phyloP scores from a whole-genome alignment of 768 basidiomycete species.

The Boletus tylopilopsis region DNA sequence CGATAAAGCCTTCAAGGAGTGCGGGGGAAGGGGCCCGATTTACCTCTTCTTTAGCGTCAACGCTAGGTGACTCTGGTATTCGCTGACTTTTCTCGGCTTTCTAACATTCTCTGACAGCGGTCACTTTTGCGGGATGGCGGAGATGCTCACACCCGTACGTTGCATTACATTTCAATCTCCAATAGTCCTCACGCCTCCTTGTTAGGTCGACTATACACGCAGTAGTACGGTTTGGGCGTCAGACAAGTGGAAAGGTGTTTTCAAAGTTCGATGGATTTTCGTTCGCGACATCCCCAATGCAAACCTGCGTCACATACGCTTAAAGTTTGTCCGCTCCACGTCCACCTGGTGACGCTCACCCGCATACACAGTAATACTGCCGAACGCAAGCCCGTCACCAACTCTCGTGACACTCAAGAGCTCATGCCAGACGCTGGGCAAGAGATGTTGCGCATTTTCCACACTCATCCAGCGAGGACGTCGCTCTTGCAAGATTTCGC shows the following conservation, averaged over 20 bases:
- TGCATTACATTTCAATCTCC: not conserved
- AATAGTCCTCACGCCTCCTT: not conserved
- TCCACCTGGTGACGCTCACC: conserved; percentile 13
- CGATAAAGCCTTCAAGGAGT: conserved; percentile 96
- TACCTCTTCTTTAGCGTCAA: conserved; percentile 99
- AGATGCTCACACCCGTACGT: conserved; percentile 90
- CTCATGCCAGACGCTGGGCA: conserved; percentile 92
- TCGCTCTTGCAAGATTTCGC: conserved; percentile 92
- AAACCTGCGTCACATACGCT: conserved; percentile 82
- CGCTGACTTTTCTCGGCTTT: not conserved
- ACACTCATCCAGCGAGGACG: conserved; percentile 88
- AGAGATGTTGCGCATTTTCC: conserved; percentile 95
- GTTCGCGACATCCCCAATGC: conserved; percentile 94
- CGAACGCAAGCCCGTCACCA: conserved; percentile 97
- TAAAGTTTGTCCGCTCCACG: conserved; percentile 49
- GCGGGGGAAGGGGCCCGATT: conserved; percentile 86
- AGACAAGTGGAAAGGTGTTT: conserved; percentile 99
- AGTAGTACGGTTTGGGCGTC: conserved; percentile 99
- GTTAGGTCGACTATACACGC: conserved; percentile 83
- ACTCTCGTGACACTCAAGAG: conserved; percentile 97
- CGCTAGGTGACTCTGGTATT: conserved; percentile 51
- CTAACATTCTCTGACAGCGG: conserved; percentile 49
- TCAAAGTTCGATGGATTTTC: conserved; percentile 97
- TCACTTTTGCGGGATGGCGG: conserved; percentile 98
- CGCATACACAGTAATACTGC: conserved; percentile 77